phyloP scores from a whole-genome alignment of 306 rosid genomes.

The Crataegus laevigata region DNA sequence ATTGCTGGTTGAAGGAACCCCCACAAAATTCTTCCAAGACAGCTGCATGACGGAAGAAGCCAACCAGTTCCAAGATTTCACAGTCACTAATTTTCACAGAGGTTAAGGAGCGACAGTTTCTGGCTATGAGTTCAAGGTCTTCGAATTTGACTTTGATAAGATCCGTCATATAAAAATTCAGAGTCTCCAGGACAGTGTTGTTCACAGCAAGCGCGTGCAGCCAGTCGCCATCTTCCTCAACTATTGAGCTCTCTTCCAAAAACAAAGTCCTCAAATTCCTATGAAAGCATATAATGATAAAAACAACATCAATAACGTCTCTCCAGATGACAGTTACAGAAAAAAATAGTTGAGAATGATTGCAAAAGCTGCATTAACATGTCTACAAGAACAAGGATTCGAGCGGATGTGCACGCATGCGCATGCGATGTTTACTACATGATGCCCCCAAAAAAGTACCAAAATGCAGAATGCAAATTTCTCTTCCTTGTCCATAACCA shows the following conservation, averaged over 20 bases:
- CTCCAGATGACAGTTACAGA: not conserved
- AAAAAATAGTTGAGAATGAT: too few relatives aligned
- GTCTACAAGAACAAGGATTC: not conserved
- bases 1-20: constrained; percentile 54
- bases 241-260: constrained; percentile 72
- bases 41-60: constrained; percentile 60
- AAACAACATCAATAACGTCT: not conserved
- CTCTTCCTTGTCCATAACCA: too few relatives aligned
- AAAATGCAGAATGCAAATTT: not conserved
- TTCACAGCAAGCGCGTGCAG: constrained; percentile 74
- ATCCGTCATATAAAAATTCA: constrained; percentile 84
- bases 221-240: constrained; percentile 74
- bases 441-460: not conserved
- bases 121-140: constrained; percentile 89
- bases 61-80: constrained; percentile 58
- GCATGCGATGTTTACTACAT: not conserved
- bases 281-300: constrained; percentile 12
- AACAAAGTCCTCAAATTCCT: constrained; percentile 71
- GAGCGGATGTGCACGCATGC: not conserved
- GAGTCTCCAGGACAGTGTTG: constrained; percentile 76
- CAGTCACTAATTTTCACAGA: constrained; percentile 75
- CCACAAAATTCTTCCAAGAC: constrained; percentile 85
- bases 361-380: too few relatives aligned
- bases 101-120: constrained; percentile 56
- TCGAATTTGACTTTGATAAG: constrained; percentile 36